A percentile compares a stretch with the other conserved stretches of the same genome.
Evolutionary conservation across 1,139 yeast genomes (phyloP).

Genomic region (Pneumocystis carinii): DNA sequence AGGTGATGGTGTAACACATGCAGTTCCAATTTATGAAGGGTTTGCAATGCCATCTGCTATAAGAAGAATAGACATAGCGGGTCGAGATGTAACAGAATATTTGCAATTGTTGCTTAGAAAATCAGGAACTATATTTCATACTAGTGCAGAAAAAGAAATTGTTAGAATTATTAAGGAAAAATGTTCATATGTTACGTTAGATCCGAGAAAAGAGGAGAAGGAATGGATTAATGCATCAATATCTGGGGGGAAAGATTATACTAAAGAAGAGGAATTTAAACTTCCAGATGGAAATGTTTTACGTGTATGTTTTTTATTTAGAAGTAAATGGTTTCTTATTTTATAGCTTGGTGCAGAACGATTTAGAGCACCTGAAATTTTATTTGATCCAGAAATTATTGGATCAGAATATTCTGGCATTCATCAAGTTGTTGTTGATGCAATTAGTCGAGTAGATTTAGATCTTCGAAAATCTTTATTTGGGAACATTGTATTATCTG

Average conservation of each 20-base stretch:
- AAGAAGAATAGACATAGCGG: constrained; percentile 67
- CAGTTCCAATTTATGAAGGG: constrained; percentile 84
- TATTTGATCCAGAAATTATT: constrained; percentile 63
- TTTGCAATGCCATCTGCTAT: constrained; percentile 63
- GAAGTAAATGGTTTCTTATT: constrained; percentile 7
- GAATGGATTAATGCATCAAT: constrained; percentile 27
- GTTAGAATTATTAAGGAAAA: constrained; percentile 67
- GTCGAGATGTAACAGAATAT: constrained; percentile 69
- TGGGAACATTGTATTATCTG: constrained; percentile 63
- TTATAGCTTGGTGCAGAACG: constrained; percentile 48
- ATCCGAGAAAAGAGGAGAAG: constrained; percentile 54
- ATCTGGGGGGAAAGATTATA: not conserved
- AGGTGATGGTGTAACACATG: constrained; percentile 83
- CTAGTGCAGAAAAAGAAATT: constrained; percentile 70
- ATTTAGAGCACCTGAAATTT: constrained; percentile 56
- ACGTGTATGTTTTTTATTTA: not conserved
- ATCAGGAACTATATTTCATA: constrained; percentile 44
- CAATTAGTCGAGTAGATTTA: constrained; percentile 57
- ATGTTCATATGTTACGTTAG: constrained; percentile 53
- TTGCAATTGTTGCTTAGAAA: constrained; percentile 48
- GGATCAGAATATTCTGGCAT: constrained; percentile 66
- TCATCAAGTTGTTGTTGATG: constrained; percentile 48
- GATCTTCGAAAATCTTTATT: constrained; percentile 59
- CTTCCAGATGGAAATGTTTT: constrained; percentile 73
- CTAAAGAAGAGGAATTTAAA: constrained; percentile 27